Conservation (phyloP, 2,329 filamentous ascomycete species). For the Paracoccidioides lutzii region DNA sequence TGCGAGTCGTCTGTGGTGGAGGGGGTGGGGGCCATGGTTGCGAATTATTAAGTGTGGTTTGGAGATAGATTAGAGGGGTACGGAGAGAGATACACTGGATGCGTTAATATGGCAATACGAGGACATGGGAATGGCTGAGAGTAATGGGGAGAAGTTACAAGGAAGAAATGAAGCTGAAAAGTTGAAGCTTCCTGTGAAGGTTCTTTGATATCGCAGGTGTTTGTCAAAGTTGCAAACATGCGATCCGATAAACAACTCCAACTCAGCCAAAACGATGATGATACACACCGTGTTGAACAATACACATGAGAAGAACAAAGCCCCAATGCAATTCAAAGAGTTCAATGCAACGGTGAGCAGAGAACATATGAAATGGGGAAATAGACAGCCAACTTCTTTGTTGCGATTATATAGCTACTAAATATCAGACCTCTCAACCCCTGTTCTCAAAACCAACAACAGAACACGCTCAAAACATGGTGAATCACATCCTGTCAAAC, state of each 20-base stretch:
- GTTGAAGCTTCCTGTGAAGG: neutral
- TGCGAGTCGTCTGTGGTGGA: constrained; percentile 70
- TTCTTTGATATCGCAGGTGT: neutral
- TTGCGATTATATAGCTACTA: too few species aligned
- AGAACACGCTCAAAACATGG: neutral
- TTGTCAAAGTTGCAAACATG: constrained; percentile 2
- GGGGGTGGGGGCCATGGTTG: constrained; percentile 46
- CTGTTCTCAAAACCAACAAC: neutral
- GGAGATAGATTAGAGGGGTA: neutral
- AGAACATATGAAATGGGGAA: neutral
- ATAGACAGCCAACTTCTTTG: too few species aligned
- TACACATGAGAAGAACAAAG: neutral
- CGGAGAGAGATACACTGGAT: neutral
- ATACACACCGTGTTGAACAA: neutral
- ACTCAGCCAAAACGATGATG: neutral
- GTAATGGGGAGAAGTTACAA: neutral
- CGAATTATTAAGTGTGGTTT: constrained; percentile 5
- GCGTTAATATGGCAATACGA: neutral
- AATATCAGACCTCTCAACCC: too few species aligned
- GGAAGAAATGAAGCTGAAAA: neutral
- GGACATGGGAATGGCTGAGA: neutral
- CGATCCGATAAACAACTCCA: neutral
- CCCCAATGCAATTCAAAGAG: too few species aligned
- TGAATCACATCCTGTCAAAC: neutral
- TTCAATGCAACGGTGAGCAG: neutral